A percentile compares a stretch with the other conserved stretches of the same genome.
Conservation (phyloP, 139 green algal genomes). For the Volvox africanus region DNA sequence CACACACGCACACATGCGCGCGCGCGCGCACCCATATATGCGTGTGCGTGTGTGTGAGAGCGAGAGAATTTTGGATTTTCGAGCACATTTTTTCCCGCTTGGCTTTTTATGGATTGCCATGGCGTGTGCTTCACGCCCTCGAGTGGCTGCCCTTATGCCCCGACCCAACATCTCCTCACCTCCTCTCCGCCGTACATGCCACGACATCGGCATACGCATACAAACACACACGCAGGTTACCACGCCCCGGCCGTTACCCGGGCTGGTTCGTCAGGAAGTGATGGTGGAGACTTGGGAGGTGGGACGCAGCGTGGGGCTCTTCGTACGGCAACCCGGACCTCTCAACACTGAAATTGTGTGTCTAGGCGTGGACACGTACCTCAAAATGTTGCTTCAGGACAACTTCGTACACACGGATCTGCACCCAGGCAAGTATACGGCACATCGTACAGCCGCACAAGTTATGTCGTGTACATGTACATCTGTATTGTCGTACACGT, state of each 20-base stretch:
- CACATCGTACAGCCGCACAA: no score
- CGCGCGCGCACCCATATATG: no score
- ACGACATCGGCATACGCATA: no score
- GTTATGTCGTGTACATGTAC: no score
- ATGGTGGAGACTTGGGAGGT: constrained; percentile 95
- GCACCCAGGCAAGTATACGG: constrained; percentile 73
- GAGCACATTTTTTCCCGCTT: no score
- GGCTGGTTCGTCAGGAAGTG: constrained; percentile 79
- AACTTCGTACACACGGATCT: constrained; percentile 97
- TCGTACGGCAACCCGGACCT: constrained; percentile 61
- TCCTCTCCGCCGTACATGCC: neutral
- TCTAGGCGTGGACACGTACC: constrained; percentile 87
- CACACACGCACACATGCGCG: no score
- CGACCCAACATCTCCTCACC: neutral
- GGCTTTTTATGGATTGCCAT: no score
- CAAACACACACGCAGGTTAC: constrained; percentile 47
- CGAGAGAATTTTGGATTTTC: no score
- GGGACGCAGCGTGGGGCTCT: constrained; percentile 74
- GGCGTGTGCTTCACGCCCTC: no score
- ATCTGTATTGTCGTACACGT: no score
- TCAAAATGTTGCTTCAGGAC: constrained; percentile 93
- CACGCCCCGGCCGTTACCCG: constrained; percentile 66
- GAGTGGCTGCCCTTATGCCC: neutral
- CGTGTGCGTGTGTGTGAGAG: no score
- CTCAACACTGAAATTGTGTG: constrained; percentile 83